Base-by-base conservation (phyloP, 208 protist species). In the Vickermania ingenoplastis region DNA sequence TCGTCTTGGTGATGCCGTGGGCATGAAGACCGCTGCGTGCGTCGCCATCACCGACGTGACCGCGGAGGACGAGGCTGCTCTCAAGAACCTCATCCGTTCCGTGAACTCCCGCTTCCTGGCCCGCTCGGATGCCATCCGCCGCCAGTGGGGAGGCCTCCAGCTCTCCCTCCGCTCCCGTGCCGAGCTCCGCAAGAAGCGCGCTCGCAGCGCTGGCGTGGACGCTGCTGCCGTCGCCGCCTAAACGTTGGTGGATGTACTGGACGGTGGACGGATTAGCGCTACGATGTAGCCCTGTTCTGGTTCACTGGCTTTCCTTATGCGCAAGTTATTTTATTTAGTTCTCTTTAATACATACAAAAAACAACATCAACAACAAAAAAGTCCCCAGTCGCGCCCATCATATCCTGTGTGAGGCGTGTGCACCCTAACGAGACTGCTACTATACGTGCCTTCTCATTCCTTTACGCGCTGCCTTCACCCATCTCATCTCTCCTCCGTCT, bases 1-100 rank as follows among this genome's bases (percentile, higher is more conserved):
- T 21, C 83, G 95, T 59, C 94, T 99, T 28, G 99, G 99, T 67
- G 57, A 94, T 51, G 67, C 99, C 4, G 92, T 99, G 23, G 92
- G 98, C 75, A 71, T 91, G 81, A 99, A 99, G 93, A 99, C 83
- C 30, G 83, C 95, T 52, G 89, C 98, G 7, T 82, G 74, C 57
- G 61, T 99, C 65, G 97, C 97, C 56, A 68, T 99, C 61, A 98
- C 91, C 31, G 84, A 95, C 53, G 93, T 99, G 41, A 86, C 87
- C 31, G 69, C 77, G n/a, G 92, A 97, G 79, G 97, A 99, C 63
- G 75, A 89, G 62, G 71, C 89, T 26, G 76, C 83, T 17, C 89
- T 99, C 67, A 77, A 83, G 73, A 89, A 96, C 57, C 75, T 99
- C 26, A 68, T 89, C 68, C 88, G 96, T 73, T 78, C 81, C 41